Base-by-base conservation (phyloP, 768 basidiomycete species). In the Ephemerocybe angulata region DNA sequence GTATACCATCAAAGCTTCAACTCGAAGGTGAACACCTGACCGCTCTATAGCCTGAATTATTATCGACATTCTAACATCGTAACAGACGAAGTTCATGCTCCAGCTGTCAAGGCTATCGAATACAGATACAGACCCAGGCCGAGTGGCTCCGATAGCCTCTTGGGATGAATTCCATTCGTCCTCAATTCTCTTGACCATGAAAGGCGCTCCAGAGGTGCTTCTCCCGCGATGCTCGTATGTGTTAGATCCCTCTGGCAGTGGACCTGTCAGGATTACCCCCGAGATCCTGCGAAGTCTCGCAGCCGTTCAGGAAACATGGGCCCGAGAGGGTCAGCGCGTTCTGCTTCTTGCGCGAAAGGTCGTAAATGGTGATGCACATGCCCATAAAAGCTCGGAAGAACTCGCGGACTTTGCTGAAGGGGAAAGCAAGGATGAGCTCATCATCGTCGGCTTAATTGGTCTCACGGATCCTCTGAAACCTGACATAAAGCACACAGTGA, bases 251-350 rank as follows among this genome's bases (percentile, higher is more conserved):
- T 60, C 69, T 4, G 78, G 76, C 2, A 67, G 69, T 2, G 37
- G 63, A 2, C 56, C 65, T 8, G 52, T 75, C 10, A 67, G 68
- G 0, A 65, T 85, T 22, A 59, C 67, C 10, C 29, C 55, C 3
- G 53, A 56, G 10, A 63, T 63, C 5, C 67, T 69, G 30, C 62
- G 65, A 4, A 56, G 63, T 3, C 67, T 79, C 22, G 57, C 65
- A 4, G 64, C 66, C 1, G 60, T 72, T 3, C 80, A 80, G 60
- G 80, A 80, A 53, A 63, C 65, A 19, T 81, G 77, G 74, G 80
- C 84, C 2, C 62, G 71, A 11, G 70, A 74, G 52, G 84, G 85
- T 1, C 81, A 82, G 60, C 75, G 85, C n/a, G 84, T 87, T n/a
- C 70, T 87, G 12, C 69, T 84, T 1, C 73, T 86, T 17, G 81